Evolutionary conservation across 129 eudicot genomes (phyloP).

Genomic region (Lactuca saligna): DNA sequence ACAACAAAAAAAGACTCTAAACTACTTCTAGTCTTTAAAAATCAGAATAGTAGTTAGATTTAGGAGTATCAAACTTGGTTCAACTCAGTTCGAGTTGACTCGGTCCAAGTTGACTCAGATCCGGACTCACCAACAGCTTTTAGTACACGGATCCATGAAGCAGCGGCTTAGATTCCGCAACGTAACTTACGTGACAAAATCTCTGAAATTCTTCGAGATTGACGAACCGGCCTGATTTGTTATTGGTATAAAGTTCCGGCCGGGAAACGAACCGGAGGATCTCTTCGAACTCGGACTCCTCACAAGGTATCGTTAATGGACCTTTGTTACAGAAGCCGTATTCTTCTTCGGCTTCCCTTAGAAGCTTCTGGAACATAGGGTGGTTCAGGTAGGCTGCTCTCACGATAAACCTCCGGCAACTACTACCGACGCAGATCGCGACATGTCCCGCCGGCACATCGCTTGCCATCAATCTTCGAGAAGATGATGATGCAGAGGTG

Average conservation of each 20-base stretch:
- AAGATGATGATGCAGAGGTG: slow-evolving; percentile 11
- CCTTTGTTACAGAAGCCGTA: slow-evolving; percentile 64
- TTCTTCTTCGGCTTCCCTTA: slow-evolving; percentile 73
- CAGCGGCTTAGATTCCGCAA: slow-evolving; percentile 53
- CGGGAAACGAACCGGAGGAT: slow-evolving; percentile 52
- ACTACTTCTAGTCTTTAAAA: slow-evolving; percentile 20
- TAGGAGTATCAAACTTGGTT: slow-evolving; percentile 4
- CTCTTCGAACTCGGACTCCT: slow-evolving; percentile 65
- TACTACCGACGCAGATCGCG: slow-evolving; percentile 71
- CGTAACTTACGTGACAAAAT: slow-evolving; percentile 47
- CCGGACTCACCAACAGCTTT: background rate
- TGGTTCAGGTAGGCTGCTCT: slow-evolving; percentile 69
- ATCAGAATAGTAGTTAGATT: slow-evolving; percentile 26
- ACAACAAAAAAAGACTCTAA: slow-evolving; percentile 4
- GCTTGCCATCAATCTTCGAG: slow-evolving; percentile 11
- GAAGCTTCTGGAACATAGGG: slow-evolving; percentile 58
- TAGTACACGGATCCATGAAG: slow-evolving; percentile 42
- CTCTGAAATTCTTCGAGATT: slow-evolving; percentile 37
- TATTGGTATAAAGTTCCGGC: slow-evolving; percentile 19
- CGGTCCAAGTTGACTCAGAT: slow-evolving; percentile 22
- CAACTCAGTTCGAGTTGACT: slow-evolving; percentile 20
- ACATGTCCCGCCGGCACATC: slow-evolving; percentile 95
- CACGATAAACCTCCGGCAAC: slow-evolving; percentile 54
- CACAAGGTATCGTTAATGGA: slow-evolving; percentile 73
- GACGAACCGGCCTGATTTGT: slow-evolving; percentile 23